Evolutionary conservation across 768 basidiomycete species (phyloP), one percentile per base, ranked within the genome.

Genomic region (Pulveroboletus sp.): DNA sequence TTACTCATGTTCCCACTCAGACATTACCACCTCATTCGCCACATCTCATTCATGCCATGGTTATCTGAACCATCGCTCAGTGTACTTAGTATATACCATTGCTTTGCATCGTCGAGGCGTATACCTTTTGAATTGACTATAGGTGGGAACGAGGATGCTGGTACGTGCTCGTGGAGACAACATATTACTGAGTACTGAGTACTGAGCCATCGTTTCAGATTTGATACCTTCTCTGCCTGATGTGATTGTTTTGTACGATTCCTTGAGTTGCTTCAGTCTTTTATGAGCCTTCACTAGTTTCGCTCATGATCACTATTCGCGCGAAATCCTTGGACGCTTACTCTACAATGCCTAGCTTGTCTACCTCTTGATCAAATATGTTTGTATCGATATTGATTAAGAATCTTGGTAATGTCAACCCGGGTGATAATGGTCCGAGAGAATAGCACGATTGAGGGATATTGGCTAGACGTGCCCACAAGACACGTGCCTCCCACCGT

Each of bases 71-170:
- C 43, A 39, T 25, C 23, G 47, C 57, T 40, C 17, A 51, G 47
- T 32, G 43, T 41, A 39, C 32, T 31, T 61, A 58, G 47, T 53
- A 34, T 50, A 48, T 52, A 42, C n/a, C 47, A 37, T 44, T 50
- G 20, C 41, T 46, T 44, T 32, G 40, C 43, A 49, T 49, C 4
- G 20, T 45, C 33, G 34, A 50, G 50, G 17, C 23, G 35, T 35
- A 36, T 47, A n/a, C 43, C 49, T 2, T 38, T 41, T 36, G 35
- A 36, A 17, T 36, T 4, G 35, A 11, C 35, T 36, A 11, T 17
- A 19, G 19, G 8, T 5, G 35, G 12, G 35, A 17, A 19, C 35
- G 35, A 35, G 6, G 34, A 8, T 19, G 35, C 27, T 5, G 27
- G 9, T 27, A 27, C 9, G 25, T 27, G 25, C n/a, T n/a, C n/a